These are phyloP conservation scores for Kuraishia borneana DNA, from an alignment of 805 yeast genomes.

Conservation along the genomic window DNA sequence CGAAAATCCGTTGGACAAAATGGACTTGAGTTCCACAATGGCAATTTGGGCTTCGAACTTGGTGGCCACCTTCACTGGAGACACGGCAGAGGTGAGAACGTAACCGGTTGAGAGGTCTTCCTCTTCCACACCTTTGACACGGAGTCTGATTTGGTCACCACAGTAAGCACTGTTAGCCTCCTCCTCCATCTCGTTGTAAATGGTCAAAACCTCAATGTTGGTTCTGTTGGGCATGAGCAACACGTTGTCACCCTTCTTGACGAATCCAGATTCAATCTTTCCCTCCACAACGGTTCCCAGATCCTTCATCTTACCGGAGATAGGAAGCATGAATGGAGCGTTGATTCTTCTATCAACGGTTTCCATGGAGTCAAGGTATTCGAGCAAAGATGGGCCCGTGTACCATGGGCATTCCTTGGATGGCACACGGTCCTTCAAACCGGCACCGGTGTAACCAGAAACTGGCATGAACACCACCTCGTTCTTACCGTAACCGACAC, in stretches of 20 bases:
- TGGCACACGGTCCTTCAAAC: conserved; percentile 77
- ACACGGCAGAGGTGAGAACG: conserved; percentile 74
- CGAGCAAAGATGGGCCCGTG: conserved; percentile 83
- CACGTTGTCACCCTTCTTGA: conserved; percentile 66
- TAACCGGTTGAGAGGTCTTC: conserved; percentile 90
- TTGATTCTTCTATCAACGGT: conserved; percentile 77
- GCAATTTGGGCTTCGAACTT: conserved; percentile 94
- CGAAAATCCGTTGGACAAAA: conserved; percentile 88
- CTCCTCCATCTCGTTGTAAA: conserved; percentile 90
- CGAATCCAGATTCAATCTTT: conserved; percentile 91
- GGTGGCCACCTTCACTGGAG: conserved; percentile 87
- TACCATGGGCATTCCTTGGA: conserved; percentile 83
- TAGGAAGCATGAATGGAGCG: conserved; percentile 96
- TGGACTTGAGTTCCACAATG: conserved; percentile 90
- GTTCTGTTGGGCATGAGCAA: conserved; percentile 89
- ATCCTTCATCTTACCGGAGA: conserved; percentile 91
- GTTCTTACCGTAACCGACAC: conserved; percentile 82
- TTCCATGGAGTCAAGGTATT: conserved; percentile 76
- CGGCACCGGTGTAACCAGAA: conserved; percentile 96
- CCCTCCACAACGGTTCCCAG: conserved; percentile 98
- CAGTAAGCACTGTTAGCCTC: conserved; percentile 85
- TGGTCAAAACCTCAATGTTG: conserved; percentile 72
- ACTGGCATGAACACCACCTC: conserved; percentile 94
- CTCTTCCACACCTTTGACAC: conserved; percentile 92
- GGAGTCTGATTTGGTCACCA: conserved; percentile 96